A percentile compares a stretch with the other conserved stretches of the same genome.
These are phyloP conservation scores for Emericellopsis terricola DNA, from an alignment of 495 filamentous ascomycete species.

Conservation along the genomic window DNA sequence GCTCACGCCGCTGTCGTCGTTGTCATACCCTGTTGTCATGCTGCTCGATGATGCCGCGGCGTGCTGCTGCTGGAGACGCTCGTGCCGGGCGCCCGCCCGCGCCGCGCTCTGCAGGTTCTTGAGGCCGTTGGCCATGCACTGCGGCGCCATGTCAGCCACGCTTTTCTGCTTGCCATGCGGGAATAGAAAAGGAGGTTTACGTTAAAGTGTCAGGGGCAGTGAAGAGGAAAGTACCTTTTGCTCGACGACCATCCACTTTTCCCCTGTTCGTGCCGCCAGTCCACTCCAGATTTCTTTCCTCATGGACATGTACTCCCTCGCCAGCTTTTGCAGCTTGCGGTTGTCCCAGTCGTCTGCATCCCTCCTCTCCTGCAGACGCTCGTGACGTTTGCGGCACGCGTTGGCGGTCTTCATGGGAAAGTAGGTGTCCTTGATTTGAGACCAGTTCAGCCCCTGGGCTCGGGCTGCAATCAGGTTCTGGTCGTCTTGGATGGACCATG, in stretches of 20 bases:
- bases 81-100: conserved; percentile 29
- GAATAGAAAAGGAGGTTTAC: background rate
- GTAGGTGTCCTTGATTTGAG: conserved; percentile 44
- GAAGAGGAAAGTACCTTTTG: conserved; percentile 33
- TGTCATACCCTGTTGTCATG: conserved; percentile 22
- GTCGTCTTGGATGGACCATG: conserved; percentile 49
- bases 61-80: conserved; percentile 22
- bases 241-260: conserved; percentile 54
- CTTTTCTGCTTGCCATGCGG: background rate
- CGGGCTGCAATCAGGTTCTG: conserved; percentile 42
- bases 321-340: conserved; percentile 40
- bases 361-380: conserved; percentile 48
- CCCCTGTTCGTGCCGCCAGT: conserved; percentile 40
- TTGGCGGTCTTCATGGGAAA: conserved; percentile 60
- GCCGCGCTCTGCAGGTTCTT: conserved; percentile 38
- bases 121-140: conserved; percentile 40
- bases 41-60: conserved; percentile 12
- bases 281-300: conserved; percentile 52
- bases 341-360: conserved; percentile 46
- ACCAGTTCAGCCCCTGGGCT: conserved; percentile 48
- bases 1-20: conserved; percentile 29
- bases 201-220: background rate
- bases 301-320: conserved; percentile 46
- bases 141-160: conserved; percentile 5
- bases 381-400: conserved; percentile 65